Conservation (phyloP, 1,139 yeast species). For the Hansenula lynferdii region DNA sequence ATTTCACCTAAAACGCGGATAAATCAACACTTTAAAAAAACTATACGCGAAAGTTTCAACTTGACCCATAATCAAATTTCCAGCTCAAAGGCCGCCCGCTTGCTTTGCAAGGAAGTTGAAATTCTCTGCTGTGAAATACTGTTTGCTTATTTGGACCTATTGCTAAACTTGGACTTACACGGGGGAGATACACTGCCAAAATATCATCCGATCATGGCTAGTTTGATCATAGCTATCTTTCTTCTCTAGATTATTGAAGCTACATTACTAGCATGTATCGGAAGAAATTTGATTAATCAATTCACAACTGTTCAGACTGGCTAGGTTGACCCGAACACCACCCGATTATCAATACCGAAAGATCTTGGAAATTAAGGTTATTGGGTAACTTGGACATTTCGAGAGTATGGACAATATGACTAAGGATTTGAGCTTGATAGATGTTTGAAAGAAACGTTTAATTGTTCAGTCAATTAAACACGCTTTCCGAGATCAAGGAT, state of each 20-base stretch:
- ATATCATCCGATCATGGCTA: not conserved
- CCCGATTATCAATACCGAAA: not conserved
- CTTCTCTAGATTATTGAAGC: not conserved
- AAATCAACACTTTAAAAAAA: not conserved
- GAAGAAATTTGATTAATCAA: not conserved
- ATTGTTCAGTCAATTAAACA: not conserved
- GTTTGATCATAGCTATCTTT: too few species aligned
- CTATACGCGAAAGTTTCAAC: not conserved
- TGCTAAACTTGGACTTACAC: not conserved
- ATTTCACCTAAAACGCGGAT: not conserved
- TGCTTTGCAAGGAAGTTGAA: not conserved
- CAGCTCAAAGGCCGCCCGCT: not conserved
- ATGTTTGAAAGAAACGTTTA: not conserved
- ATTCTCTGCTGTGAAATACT: not conserved
- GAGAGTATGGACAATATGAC: not conserved
- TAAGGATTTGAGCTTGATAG: not conserved
- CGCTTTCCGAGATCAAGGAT: slow-evolving; percentile 2
- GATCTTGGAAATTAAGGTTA: not conserved
- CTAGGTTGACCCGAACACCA: not conserved
- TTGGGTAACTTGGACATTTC: not conserved
- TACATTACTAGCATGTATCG: not conserved
- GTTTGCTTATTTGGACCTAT: not conserved
- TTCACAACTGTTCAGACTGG: not conserved
- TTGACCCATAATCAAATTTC: not conserved
- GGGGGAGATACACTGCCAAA: too few species aligned